A percentile compares a stretch with the other conserved stretches of the same genome.
Evolutionary conservation across 345 rosid genomes (phyloP).

Genomic region (Populus deltoides): DNA sequence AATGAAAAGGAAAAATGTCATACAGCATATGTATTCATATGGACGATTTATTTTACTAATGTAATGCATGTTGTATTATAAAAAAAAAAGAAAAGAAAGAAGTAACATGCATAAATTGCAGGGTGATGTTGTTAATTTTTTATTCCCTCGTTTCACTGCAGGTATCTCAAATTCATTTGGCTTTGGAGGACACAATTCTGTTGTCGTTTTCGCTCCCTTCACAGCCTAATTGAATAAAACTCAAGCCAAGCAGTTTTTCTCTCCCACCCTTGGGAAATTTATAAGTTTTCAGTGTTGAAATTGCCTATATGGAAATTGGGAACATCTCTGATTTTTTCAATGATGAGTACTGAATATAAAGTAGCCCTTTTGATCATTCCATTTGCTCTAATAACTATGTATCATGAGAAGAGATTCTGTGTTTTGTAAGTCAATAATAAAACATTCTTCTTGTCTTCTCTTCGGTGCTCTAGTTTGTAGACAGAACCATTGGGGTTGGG

Average conservation of each 20-base stretch:
- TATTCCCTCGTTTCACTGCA: conserved; percentile 10
- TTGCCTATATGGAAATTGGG: background rate
- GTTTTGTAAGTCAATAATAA: background rate
- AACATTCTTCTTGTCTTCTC: background rate
- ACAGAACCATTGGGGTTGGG: no score
- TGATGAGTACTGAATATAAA: background rate
- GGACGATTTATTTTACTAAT: no score
- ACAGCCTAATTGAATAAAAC: conserved; percentile 19
- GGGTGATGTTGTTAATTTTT: no score
- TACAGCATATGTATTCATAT: no score
- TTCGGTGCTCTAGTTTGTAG: background rate
- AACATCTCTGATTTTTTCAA: background rate
- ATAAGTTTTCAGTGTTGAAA: background rate
- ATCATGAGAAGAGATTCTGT: background rate
- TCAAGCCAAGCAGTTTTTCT: background rate
- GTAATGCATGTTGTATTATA: no score
- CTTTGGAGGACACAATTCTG: conserved; percentile 67
- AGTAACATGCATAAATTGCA: background rate
- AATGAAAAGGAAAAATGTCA: no score
- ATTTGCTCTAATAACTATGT: background rate
- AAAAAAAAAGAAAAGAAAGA: no score
- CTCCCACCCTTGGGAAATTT: background rate
- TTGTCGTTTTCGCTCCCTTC: conserved; percentile 63
- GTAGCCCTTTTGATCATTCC: background rate
- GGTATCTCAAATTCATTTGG: conserved; percentile 66